Conservation (phyloP, 148 eudicot genomes). For the Vaccinium darrowii region DNA sequence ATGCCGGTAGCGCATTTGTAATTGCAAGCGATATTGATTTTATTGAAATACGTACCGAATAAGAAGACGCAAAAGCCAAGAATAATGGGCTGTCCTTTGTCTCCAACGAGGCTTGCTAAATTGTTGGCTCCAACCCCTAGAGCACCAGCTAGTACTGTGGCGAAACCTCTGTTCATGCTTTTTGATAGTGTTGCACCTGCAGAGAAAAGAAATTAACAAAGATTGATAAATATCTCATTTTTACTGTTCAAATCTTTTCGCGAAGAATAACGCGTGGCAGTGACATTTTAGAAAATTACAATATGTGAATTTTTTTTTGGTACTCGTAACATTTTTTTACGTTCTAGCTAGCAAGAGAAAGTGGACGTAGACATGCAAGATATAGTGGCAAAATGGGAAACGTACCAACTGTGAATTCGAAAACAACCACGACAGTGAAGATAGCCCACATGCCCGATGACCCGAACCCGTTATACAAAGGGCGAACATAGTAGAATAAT, state of each 20-base stretch:
- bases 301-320: background rate
- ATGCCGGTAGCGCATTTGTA: too few relatives aligned
- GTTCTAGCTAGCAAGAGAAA: background rate
- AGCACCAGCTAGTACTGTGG: constrained; percentile 62
- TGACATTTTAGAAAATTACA: background rate
- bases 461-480: constrained; percentile 57
- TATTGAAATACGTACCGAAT: constrained; percentile 33
- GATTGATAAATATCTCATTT: too few relatives aligned
- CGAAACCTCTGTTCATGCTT: constrained; percentile 60
- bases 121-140: constrained; percentile 67
- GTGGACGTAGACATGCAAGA: too few relatives aligned
- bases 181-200: constrained; percentile 74
- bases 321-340: too few relatives aligned
- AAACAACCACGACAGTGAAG: constrained; percentile 77
- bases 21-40: too few relatives aligned
- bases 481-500: constrained; percentile 59
- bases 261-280: too few relatives aligned
- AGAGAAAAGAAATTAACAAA: background rate
- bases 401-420: constrained; percentile 78
- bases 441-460: constrained; percentile 81
- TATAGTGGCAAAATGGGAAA: background rate
- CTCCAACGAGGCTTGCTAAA: constrained; percentile 52
- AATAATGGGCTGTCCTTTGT: constrained; percentile 50
- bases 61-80: constrained; percentile 61
- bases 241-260: too few relatives aligned